phyloP scores from a whole-genome alignment of 176 grass and related monocot genomes.

The Hyparrhenia diplandra region DNA sequence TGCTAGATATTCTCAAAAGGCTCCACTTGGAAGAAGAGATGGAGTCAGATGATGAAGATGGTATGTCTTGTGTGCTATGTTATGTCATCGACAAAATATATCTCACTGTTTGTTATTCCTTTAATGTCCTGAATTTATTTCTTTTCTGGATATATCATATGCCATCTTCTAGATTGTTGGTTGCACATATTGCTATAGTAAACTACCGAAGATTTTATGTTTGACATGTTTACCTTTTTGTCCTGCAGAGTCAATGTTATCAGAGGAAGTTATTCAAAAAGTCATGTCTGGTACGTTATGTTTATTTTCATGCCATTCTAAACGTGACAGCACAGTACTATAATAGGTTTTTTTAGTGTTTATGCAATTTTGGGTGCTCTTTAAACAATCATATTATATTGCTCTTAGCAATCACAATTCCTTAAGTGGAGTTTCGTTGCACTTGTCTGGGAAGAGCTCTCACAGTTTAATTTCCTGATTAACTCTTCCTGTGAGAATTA shows the following conservation, averaged over 20 bases:
- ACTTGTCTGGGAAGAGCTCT: background rate
- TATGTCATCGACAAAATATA: background rate
- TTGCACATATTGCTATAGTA: background rate
- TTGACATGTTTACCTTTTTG: constrained; percentile 22
- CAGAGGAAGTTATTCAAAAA: constrained; percentile 77
- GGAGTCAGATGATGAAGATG: constrained; percentile 56
- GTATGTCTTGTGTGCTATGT: constrained; percentile 14
- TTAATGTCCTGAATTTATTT: background rate
- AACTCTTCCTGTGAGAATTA: background rate
- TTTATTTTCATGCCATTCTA: background rate
- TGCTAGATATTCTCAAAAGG: constrained; percentile 82
- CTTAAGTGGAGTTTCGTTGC: background rate
- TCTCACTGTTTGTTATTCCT: too few species aligned
- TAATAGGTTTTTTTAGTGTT: background rate
- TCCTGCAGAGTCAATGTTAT: constrained; percentile 49
- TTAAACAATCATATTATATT: constrained; percentile 6
- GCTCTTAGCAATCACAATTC: background rate
- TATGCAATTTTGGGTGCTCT: background rate
- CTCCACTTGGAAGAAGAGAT: constrained; percentile 82
- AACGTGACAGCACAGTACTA: background rate
- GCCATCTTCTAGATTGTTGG: background rate
- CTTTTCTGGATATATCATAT: background rate
- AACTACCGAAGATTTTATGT: background rate
- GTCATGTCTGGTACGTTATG: constrained; percentile 61
- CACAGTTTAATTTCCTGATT: background rate